Conservation (phyloP, 495 filamentous ascomycete species). For the Neurospora sp. region DNA sequence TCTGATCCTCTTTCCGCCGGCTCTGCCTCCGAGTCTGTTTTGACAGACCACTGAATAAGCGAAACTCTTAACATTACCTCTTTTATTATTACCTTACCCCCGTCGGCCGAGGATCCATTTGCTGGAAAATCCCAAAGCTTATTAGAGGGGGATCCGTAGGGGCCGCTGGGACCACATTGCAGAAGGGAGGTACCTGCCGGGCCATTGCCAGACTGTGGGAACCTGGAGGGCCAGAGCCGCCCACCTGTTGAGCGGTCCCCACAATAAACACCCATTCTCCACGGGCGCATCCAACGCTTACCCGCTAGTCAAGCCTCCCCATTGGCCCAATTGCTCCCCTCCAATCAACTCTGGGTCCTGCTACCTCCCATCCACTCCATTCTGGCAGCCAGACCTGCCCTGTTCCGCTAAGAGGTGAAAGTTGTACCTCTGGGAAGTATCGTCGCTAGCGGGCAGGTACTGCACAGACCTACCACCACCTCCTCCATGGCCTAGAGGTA, state of each 20-base stretch:
- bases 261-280: not conserved
- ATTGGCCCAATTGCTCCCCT: not conserved
- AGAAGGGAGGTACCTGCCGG: not conserved
- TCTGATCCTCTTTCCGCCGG: not conserved
- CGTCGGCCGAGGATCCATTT: not conserved
- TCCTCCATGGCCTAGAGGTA: not conserved
- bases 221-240: not conserved
- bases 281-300: not conserved
- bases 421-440: not conserved
- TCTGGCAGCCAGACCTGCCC: not conserved
- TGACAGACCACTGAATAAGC: not conserved
- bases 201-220: not conserved
- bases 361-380: not conserved
- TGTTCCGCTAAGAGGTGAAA: not conserved
- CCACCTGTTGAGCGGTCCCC: not conserved
- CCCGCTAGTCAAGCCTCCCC: not conserved
- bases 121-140: not conserved
- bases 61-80: not conserved
- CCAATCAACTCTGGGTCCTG: not conserved
- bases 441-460: not conserved
- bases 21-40: not conserved
- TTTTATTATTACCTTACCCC: not conserved
- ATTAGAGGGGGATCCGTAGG: not conserved
- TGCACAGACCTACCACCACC: not conserved
- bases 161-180: not conserved